Base-by-base conservation (phyloP, 345 rosid genomes). In the Moricandia arvensis region DNA sequence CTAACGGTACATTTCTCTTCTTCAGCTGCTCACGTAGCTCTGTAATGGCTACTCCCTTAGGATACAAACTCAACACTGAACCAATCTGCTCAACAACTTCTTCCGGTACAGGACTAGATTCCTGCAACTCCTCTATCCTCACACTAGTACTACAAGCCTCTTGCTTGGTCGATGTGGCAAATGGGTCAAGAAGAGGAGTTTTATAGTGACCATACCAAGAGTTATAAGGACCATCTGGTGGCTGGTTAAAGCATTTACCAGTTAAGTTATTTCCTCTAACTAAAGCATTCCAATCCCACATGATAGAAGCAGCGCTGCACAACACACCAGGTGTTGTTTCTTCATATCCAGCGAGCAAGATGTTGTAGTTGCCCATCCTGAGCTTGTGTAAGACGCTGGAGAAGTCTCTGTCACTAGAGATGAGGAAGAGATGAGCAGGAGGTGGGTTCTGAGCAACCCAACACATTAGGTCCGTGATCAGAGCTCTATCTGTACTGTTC, bases 361-460 rank as follows among this genome's bases (percentile, higher is more conserved):
- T 83, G 75, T 93, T 95, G 82, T 93, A 95, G 72, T 95, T 95
- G 69, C 63, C 86, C 99, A 93, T 90, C 75, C 98, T 88, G 75
- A 95, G 67, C 45, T 75, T 84, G 72, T 95, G 96, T 71, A 95
- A 76, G 21, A 85, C 33, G 37, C 78, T 80, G 27, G 98, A 87
- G 61, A 88, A 95, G 75, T 85, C 93, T 27, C 85, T 78, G 35
- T 89, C 94, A 35, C 96, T 85, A 35, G 99, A 88, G 51, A 95
- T 88, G 38, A 93, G 66, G 70, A 95, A 90, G 58, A 93, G 80
- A 83, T 95, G 98, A 13, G 93, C 98, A 11, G 98, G 99, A 5
- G 98, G 97, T 68, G 97, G 99, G 78, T 93, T 89, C 38, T 83
- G 88, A n/a, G 91, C 78, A 54, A 85, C 88, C 99, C 96, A 95